Base-by-base conservation (phyloP, 768 basidiomycete species). In the Pisolithus tinctorius region DNA sequence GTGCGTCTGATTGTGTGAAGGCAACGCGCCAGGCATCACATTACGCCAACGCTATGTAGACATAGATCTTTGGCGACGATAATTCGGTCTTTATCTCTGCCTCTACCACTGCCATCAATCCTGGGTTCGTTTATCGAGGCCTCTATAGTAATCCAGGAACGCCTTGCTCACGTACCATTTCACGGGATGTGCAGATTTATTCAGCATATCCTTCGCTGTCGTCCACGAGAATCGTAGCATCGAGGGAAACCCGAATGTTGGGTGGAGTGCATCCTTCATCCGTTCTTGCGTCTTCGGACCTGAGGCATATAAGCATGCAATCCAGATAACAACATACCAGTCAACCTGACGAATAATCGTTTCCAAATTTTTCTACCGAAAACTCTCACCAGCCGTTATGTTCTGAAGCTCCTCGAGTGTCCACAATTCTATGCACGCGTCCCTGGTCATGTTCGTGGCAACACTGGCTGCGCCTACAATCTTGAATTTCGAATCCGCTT, bases 391-490 rank as follows among this genome's bases (percentile, higher is more conserved):
- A 41, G 50, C 50, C 31, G 60, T 48, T 6, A 52, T 49, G 37
- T 64, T 58, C 2, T 66, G 61, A 29, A 69, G 72, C 60, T 91
- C 89, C 65, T 88, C 82, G 56, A 84, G 93, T 9, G 74, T 62
- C 95, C 95, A 98, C 4, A 77, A 76, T 54, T 94, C 86, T 17
- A 97, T 74, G 67, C 92, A 93, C 6, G 86, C 82, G 62, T 98
- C 95, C 50, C 95, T 76, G 0, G 94, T 97, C 26, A 95, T 93
- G 69, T 99, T 99, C 2, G 96, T 96, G 3, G 93, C 93, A n/a
- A 98, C 91, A 64, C 90, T 93, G 1, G 95, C 96, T 5, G 96
- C 96, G 20, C 92, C 87, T 53, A 99, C 96, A 53, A 99, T 94
- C 62, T 93, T 96, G 77, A 82, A 99, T 55, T 89, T 83, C n/a